These are phyloP conservation scores for Nicotiana paniculata DNA, from an alignment of 257 asterid species.

Conservation along the genomic window DNA sequence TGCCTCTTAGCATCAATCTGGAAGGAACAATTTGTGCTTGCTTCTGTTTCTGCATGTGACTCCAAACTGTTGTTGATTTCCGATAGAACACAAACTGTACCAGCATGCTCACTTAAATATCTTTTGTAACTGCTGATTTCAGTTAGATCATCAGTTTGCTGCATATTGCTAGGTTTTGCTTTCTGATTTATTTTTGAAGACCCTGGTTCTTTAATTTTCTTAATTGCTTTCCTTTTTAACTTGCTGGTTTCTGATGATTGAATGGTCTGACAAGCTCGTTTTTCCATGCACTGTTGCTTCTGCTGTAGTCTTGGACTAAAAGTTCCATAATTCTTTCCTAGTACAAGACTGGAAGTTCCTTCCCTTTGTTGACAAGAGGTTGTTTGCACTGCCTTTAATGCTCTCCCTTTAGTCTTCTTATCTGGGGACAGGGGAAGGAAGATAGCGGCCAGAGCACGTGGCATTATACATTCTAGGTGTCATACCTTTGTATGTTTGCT, in stretches of 20 bases:
- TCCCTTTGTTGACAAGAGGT: conserved; percentile 8
- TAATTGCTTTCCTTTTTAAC: conserved; percentile 28
- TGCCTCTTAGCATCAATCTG: conserved; percentile 28
- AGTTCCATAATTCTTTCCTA: conserved; percentile 38
- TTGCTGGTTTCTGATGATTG: conserved; percentile 31
- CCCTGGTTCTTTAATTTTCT: conserved; percentile 28
- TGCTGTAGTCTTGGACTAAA: conserved; percentile 51
- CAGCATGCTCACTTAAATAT: conserved; percentile 50
- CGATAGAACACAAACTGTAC: conserved; percentile 59
- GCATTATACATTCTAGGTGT: conserved; percentile 30
- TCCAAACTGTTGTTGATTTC: conserved; percentile 59
- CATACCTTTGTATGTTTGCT: conserved; percentile 26
- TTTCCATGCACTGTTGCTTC: conserved; percentile 10
- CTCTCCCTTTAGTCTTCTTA: conserved; percentile 22
- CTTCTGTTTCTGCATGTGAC: conserved; percentile 59
- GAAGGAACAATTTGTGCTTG: conserved; percentile 32
- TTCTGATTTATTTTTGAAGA: conserved; percentile 28
- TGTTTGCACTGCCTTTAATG: conserved; percentile 21
- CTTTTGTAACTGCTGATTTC: conserved; percentile 43
- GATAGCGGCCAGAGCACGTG: conserved; percentile 18
- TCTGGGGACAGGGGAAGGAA: conserved; percentile 24
- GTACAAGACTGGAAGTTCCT: conserved; percentile 16
- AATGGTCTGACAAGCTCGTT: conserved; percentile 28
- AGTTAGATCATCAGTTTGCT: conserved; percentile 32
- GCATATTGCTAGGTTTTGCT: conserved; percentile 33